phyloP scores from a whole-genome alignment of 257 asterid genomes.

The Asclepias syriaca region DNA sequence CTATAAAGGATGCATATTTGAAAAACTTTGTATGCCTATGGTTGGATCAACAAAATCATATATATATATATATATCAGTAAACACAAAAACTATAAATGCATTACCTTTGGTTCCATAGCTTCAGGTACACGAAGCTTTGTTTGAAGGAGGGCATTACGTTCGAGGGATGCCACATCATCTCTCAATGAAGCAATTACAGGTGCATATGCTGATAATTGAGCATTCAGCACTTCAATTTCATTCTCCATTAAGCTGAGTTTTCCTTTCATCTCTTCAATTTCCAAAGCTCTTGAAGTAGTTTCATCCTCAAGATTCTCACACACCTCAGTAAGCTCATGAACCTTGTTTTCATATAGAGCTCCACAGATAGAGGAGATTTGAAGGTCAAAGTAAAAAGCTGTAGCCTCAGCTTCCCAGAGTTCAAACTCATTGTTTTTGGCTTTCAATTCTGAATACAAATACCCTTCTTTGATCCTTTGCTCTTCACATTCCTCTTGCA shows the following conservation, averaged over 20 bases:
- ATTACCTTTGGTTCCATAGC: constrained; percentile 57
- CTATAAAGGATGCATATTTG: background rate
- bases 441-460: constrained; percentile 52
- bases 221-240: constrained; percentile 54
- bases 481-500: constrained; percentile 60
- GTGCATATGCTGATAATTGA: constrained; percentile 50
- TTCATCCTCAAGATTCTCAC: constrained; percentile 42
- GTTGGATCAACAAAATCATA: background rate
- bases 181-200: constrained; percentile 51
- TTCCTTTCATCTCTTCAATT: constrained; percentile 60
- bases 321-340: constrained; percentile 62
- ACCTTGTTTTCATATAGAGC: constrained; percentile 64
- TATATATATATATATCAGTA: background rate
- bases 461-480: constrained; percentile 45
- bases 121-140: constrained; percentile 32
- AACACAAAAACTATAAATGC: constrained; percentile 2
- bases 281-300: constrained; percentile 42
- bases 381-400: constrained; percentile 74
- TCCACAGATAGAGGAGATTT: constrained; percentile 62
- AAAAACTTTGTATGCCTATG: background rate
- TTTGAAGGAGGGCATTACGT: constrained; percentile 46
- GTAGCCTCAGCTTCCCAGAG: constrained; percentile 88
- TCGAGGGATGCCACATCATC: constrained; percentile 69
- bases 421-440: constrained; percentile 52
- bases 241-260: constrained; percentile 45